A percentile compares a stretch with the other conserved stretches of the same genome.
Evolutionary conservation across 352 stramenopile genomes (phyloP).

Genomic region (Globisporangium parvum): DNA sequence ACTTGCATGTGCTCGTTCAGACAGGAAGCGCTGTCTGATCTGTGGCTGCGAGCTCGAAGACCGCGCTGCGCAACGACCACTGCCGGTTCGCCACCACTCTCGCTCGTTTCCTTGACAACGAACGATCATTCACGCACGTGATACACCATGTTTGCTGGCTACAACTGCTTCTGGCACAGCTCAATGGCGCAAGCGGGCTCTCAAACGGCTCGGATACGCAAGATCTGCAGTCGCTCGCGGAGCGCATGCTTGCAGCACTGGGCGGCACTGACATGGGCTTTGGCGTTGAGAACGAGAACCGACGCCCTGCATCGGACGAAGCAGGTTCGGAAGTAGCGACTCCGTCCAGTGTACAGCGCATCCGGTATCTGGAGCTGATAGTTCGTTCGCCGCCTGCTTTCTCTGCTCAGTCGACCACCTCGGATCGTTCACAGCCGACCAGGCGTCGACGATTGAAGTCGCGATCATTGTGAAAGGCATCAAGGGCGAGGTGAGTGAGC

Average conservation of each 20-base stretch:
- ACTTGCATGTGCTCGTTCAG: slow-evolving; percentile 17
- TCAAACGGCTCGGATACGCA: slow-evolving; percentile 17
- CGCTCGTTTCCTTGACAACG: too few species aligned
- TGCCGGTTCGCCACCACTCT: slow-evolving; percentile 8
- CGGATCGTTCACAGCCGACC: slow-evolving; percentile 58
- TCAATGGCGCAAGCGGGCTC: neutral
- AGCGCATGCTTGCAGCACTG: slow-evolving; percentile 30
- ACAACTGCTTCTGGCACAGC: neutral
- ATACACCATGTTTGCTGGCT: neutral
- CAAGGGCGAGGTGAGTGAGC: slow-evolving; percentile 79
- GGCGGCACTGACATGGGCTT: slow-evolving; percentile 25
- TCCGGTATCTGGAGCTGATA: neutral
- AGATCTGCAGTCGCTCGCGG: slow-evolving; percentile 39
- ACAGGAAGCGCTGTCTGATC: slow-evolving; percentile 56
- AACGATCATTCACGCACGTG: neutral
- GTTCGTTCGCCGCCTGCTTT: neutral
- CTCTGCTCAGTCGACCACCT: slow-evolving; percentile 39
- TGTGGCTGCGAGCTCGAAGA: slow-evolving; percentile 55
- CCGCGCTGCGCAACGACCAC: slow-evolving; percentile 3
- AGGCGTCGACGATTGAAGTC: slow-evolving; percentile 69
- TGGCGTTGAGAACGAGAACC: slow-evolving; percentile 18
- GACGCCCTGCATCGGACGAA: slow-evolving; percentile 42
- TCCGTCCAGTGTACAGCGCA: too few species aligned
- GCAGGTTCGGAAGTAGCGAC: too few species aligned
- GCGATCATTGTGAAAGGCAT: slow-evolving; percentile 55